Evolutionary conservation across 257 asterid species (phyloP), one percentile per base, ranked within the genome.

Genomic region (Oldenlandia corymbosa): DNA sequence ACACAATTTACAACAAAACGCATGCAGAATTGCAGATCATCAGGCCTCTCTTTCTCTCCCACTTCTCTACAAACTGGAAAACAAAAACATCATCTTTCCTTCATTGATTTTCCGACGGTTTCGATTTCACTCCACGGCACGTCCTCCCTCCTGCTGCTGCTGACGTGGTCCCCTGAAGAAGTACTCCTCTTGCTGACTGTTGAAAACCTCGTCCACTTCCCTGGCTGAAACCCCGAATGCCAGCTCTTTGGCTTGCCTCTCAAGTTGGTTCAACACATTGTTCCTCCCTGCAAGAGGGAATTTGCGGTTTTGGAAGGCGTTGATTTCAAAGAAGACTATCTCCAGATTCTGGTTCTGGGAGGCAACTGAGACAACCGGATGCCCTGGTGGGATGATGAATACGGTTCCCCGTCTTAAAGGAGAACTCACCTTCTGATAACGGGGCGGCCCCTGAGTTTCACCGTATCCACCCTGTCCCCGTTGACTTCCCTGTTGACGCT

Each of bases 351-450:
- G 82, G 7, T 77, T 73, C 8, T 60, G 48, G 0, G 96, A 81
- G 0, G 98, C 94, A 1, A 83, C 88, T 0, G 68, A 72, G 4
- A 75, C 88, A 23, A 47, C 69, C 1, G 98, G 98, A 77, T 88
- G 95, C 14, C 90, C 95, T 0, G 94, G 83, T 30, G 96, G 98
- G 3, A 83, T 72, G 0, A 88, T 66, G 12, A 86, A 65, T 31
- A 83, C 85, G 3, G 78, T 76, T 16, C 93, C 90, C 0, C 68
- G 77, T 10, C 34, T 75, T 71, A 90, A 41, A 0, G 66, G 76
- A 0, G 90, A 55, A 23, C 74, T 72, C 21, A 83, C 70, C 39
- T 50, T 80, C 70, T 74, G 74, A 68, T 87, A 90, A 1, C 72
- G 24, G 0, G 68, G 75, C 2, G 73, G 20, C 46, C 56, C 24